These are phyloP conservation scores for Beverwykella pulmonaria DNA, from an alignment of 495 filamentous ascomycete species.

Conservation along the genomic window DNA sequence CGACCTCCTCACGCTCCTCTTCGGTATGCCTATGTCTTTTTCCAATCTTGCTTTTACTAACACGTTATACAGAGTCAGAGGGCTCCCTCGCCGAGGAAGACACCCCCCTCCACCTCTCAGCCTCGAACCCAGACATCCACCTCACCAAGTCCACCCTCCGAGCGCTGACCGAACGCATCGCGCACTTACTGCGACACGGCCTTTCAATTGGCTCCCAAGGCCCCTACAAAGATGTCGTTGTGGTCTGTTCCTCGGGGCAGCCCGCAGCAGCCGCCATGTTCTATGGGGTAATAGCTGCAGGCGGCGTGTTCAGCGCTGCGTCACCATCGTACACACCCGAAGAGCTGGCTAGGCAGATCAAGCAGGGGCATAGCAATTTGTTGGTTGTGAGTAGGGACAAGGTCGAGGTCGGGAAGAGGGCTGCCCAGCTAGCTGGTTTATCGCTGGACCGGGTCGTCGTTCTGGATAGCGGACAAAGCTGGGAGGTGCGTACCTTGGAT, in stretches of 20 bases:
- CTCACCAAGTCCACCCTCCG: constrained; percentile 55
- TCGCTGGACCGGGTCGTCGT: constrained; percentile 30
- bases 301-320: constrained; percentile 55
- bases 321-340: constrained; percentile 48
- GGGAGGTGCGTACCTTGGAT: constrained; percentile 29
- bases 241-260: constrained; percentile 55
- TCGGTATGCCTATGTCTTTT: constrained; percentile 23
- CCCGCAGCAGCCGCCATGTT: constrained; percentile 52
- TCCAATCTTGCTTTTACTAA: background rate
- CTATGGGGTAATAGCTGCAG: constrained; percentile 54
- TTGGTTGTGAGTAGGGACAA: constrained; percentile 36
- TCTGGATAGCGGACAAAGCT: constrained; percentile 21
- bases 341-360: constrained; percentile 51
- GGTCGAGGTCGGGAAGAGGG: constrained; percentile 31
- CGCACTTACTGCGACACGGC: constrained; percentile 51
- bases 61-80: constrained; percentile 30
- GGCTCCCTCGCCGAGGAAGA: constrained; percentile 42
- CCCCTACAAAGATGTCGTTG: constrained; percentile 55
- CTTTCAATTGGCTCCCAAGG: constrained; percentile 55
- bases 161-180: constrained; percentile 49
- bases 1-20: constrained; percentile 39
- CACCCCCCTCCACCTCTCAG: constrained; percentile 49
- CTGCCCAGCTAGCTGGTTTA: constrained; percentile 31
- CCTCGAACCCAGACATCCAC: constrained; percentile 51
- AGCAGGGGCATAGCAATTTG: constrained; percentile 39